Evolutionary conservation across 1,284 basidiomycete genomes (phyloP), one percentile per base, ranked within the genome.

Genomic region (Cutaneotrichosporon spelunceum): DNA sequence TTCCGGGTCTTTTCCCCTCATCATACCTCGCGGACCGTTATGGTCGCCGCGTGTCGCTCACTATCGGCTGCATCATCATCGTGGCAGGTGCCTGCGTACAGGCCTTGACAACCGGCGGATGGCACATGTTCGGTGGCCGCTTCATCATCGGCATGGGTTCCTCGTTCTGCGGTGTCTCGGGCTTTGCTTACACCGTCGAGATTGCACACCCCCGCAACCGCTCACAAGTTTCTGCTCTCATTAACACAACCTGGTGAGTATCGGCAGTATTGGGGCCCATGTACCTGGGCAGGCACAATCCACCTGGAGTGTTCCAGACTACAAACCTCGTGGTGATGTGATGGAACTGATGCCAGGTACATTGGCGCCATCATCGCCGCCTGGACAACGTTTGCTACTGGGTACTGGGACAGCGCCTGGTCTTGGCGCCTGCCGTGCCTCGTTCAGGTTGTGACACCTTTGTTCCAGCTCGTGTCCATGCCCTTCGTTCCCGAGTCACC

Each of bases 401-500:
- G 60, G 1, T 48, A 60, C 42, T 39, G 61, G 21, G 16, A 30
- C 16, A 45, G 26, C 0, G 34, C 52, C 16, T 68, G 67, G 67
- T 50, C 60, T 30, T 68, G 67, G 66, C 47, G 47, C 3, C 24
- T 62, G 68, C 60, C 73, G 29, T 48, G 77, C 39, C 61, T 30
- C 56, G 42, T 64, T 39, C 63, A 64, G 49, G n/a, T 59, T n/a
- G 29, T 60, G 33, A 26, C 34, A 0, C 63, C 63, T 0, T 2
- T 56, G 19, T 45, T 52, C 26, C 53, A 24, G 13, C 53, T 64
- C 14, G 6, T 7, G 16, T 23, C 27, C 1, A n/a, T 64, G 44
- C 63, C 67, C 9, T 74, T 74, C 63, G 62, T 69, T 26, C 66
- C 69, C 56, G 74, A 76, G 39, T 74, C 73, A 8, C 74, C 76